Evolutionary conservation across 73 alveolate species (phyloP), one percentile per base, ranked within the genome.

Genomic region (Paramecium tetraurelia): DNA sequence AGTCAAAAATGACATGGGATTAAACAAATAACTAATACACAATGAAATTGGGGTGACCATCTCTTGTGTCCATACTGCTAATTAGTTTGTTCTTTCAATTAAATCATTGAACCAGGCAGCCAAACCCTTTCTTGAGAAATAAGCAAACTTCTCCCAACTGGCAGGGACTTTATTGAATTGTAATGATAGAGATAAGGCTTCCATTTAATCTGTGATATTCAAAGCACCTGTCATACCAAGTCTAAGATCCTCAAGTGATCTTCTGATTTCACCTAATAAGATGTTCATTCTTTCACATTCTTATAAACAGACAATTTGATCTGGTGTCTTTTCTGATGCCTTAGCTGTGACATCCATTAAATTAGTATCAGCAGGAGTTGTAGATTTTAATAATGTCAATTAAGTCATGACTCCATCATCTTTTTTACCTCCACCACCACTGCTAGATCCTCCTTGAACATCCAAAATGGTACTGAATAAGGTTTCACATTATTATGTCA

Each of bases 161-260:
- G 94, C 97, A 8, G 99, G 99, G 24, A 97, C 99, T 93, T 95
- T 97, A 95, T 97, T 97, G 89, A 96, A 92, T 85, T 96, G 70
- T 58, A 98, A 96, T 8, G 99, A 95, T 77, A 75, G 93, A 63
- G 95, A 98, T 53, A 53, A 53, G 1, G 69, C 69, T 53, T 53
- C 69, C 69, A 53, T 53, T 29, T 99, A 99, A 86, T 99, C 99
- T 7, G 99, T 98, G 94, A 99, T 96, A 96, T 98, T 98, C 80
- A 99, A 95, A 29, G 98, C 99, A 38, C 99, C 99, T 76, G 96
- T 95, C 63, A 99, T 98, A 89, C 99, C 99, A 94, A 99, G 96
- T 93, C 99, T 99, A 68, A 99, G 98, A 93, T 99, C 99, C 77
- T 95, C 96, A 29, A 99, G 94, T 38, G 99, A 97, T 89, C 93